Conservation (phyloP, 805 yeast species). For the Suhomyces faveliae region DNA sequence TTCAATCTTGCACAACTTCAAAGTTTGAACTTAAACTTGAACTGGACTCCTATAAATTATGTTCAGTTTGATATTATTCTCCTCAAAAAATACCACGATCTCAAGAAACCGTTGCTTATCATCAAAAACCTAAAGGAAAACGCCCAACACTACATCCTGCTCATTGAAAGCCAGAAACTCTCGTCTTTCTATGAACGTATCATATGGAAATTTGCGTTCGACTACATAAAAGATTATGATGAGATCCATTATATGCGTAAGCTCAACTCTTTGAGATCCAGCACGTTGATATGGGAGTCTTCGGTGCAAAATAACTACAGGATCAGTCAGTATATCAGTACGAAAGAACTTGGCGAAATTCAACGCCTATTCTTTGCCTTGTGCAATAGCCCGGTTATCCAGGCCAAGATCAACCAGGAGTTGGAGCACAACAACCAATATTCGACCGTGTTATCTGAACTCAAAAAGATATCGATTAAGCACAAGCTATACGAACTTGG, state of each 20-base stretch:
- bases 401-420: constrained; percentile 14
- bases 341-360: constrained; percentile 17
- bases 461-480: constrained; percentile 34
- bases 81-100: constrained; percentile 36
- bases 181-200: constrained; percentile 40
- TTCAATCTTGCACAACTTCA: constrained; percentile 12
- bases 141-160: constrained; percentile 26
- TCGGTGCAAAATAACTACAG: constrained; percentile 15
- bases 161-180: constrained; percentile 20
- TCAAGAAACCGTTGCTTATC: constrained; percentile 32
- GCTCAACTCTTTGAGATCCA: constrained; percentile 22
- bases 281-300: constrained; percentile 40
- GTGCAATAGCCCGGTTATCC: constrained; percentile 16
- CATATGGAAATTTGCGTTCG: constrained; percentile 42
- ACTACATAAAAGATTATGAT: constrained; percentile 23
- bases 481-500: constrained; percentile 25
- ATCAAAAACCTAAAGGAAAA: constrained; percentile 28
- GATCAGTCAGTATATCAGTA: constrained; percentile 16
- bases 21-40: constrained; percentile 4
- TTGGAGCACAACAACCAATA: constrained; percentile 6
- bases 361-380: constrained; percentile 27
- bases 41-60: constrained; percentile 22
- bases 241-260: constrained; percentile 23
- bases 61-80: constrained; percentile 30
- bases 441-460: constrained; percentile 23